phyloP scores from a whole-genome alignment of 2,329 filamentous ascomycete genomes.

The Colletotrichum coccodes region DNA sequence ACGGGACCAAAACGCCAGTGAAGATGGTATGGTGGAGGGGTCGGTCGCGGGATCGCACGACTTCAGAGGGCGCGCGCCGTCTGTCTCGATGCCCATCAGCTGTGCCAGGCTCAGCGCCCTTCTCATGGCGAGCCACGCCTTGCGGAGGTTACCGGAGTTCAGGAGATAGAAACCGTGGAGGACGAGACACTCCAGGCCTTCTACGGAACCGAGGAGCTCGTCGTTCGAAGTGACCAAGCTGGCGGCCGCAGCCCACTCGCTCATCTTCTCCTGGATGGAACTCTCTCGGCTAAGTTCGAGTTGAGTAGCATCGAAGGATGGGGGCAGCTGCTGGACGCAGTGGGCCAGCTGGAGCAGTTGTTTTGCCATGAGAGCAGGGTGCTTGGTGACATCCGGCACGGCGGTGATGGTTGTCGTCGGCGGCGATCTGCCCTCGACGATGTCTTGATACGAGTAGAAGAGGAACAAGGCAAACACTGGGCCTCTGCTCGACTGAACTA shows the following conservation, averaged over 20 bases:
- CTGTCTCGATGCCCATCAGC: conserved; percentile 59
- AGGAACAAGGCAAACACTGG: conserved; percentile 39
- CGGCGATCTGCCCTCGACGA: conserved; percentile 45
- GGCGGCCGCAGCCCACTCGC: conserved; percentile 44
- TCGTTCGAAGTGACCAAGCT: conserved; percentile 60
- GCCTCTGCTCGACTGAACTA: conserved; percentile 35
- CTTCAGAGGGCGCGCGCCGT: conserved; percentile 43
- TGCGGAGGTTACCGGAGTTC: conserved; percentile 64
- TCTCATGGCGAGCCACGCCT: conserved; percentile 62
- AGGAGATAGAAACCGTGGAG: conserved; percentile 60
- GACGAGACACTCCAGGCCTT: conserved; percentile 63
- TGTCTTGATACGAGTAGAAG: conserved; percentile 41
- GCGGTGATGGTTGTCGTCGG: conserved; percentile 35
- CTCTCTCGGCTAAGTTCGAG: conserved; percentile 41
- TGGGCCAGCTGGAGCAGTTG: conserved; percentile 57
- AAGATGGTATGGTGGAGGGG: conserved; percentile 35
- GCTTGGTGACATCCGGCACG: conserved; percentile 47
- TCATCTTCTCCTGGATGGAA: conserved; percentile 40
- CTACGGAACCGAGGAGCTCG: conserved; percentile 59
- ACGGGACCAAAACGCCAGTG: conserved; percentile 55
- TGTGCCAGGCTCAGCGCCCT: conserved; percentile 61
- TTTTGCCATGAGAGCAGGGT: conserved; percentile 59
- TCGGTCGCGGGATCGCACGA: conserved; percentile 50
- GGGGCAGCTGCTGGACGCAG: conserved; percentile 57
- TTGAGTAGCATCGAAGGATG: conserved; percentile 38